Evolutionary conservation across 495 filamentous ascomycete species (phyloP).

Genomic region (Annulohypoxylon maeteangense): DNA sequence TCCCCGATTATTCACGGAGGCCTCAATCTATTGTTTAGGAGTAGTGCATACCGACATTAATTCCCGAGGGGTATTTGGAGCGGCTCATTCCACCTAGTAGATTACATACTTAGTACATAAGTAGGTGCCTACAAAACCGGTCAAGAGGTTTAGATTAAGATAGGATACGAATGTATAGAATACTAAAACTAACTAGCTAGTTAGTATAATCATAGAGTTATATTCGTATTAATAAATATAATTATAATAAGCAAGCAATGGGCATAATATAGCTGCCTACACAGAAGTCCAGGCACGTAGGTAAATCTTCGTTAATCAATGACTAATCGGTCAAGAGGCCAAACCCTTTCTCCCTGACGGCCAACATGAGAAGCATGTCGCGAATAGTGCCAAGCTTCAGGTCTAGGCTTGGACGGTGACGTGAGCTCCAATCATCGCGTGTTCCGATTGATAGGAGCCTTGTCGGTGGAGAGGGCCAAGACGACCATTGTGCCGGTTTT

Average conservation of each 20-base stretch:
- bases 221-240: too few species aligned
- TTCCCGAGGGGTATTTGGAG: neutral
- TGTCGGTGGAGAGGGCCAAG: conserved; percentile 44
- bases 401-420: conserved; percentile 23
- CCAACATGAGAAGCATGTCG: conserved; percentile 22
- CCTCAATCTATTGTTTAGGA: neutral
- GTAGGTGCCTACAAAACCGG: neutral
- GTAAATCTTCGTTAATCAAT: neutral
- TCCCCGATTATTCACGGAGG: neutral
- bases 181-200: too few species aligned
- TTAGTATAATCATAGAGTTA: too few species aligned
- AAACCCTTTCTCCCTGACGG: neutral
- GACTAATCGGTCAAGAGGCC: neutral
- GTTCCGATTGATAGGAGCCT: conserved; percentile 37
- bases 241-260: too few species aligned
- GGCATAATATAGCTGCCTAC: neutral
- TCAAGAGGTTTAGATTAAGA: neutral
- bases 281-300: neutral
- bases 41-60: neutral
- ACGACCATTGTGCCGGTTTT: conserved; percentile 42
- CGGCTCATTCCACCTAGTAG: neutral
- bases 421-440: conserved; percentile 37
- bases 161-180: neutral
- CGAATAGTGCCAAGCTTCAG: conserved; percentile 37
- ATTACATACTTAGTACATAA: too few species aligned